Conservation (phyloP, 768 basidiomycete species). For the Sutorius australiensis region DNA sequence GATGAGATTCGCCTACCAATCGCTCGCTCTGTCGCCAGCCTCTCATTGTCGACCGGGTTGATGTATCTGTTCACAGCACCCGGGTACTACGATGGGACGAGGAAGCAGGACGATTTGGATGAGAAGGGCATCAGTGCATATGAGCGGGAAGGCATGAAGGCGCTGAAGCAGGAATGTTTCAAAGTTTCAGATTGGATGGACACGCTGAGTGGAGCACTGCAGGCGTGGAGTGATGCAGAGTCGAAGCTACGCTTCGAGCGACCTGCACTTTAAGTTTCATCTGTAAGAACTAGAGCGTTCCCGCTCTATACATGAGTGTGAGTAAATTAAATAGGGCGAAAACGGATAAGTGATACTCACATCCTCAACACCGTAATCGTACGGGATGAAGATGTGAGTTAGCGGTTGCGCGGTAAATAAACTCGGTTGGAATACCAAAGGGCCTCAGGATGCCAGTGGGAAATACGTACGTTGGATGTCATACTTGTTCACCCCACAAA, state of each 20-base stretch:
- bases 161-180: conserved; percentile 6
- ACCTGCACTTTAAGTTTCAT: too few relatives aligned
- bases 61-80: conserved; percentile 18
- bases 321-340: too few relatives aligned
- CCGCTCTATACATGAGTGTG: too few relatives aligned
- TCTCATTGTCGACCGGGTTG: conserved; percentile 16
- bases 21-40: conserved; percentile 7
- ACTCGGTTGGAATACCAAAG: too few relatives aligned
- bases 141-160: conserved; percentile 19
- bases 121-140: conserved; percentile 6
- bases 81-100: conserved; percentile 23
- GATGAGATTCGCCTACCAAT: conserved; percentile 15
- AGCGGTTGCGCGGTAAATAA: too few relatives aligned
- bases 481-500: too few relatives aligned
- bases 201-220: not conserved
- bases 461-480: too few relatives aligned
- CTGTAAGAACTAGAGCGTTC: too few relatives aligned
- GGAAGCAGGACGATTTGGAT: conserved; percentile 5
- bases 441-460: too few relatives aligned
- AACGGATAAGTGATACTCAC: too few relatives aligned
- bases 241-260: not conserved
- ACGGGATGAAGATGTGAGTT: too few relatives aligned
- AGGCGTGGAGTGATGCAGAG: conserved; percentile 19
- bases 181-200: conserved; percentile 16
- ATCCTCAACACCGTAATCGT: too few relatives aligned